Evolutionary conservation across 495 filamentous ascomycete genomes (phyloP), one percentile per base, ranked within the genome.

Genomic region (Aspergillus funiculosus): DNA sequence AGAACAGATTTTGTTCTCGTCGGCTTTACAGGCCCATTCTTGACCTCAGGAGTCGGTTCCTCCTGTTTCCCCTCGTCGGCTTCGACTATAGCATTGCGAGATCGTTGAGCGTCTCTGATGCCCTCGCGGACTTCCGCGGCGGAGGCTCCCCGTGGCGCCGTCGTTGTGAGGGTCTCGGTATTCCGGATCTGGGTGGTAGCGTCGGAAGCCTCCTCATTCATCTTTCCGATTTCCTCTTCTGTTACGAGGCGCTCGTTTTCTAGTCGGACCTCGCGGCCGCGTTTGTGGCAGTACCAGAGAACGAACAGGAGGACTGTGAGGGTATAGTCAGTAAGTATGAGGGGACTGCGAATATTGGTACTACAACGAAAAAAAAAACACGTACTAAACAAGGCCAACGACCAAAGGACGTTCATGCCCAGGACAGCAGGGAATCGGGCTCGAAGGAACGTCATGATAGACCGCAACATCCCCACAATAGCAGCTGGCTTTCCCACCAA

Each of bases 241-340:
- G 70, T 73, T n/a, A 75, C 70, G 8, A 71, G 54, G 6, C 73
- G 72, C 62, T 90, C 87, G 48, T 71, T 77, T 56, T 87, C 87
- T 1, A 95, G 72, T 26, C 92, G 73, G 10, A 80, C 80, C 66
- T 98, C 92, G 11, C 79, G 78, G 26, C 92, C 92, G 10, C 92
- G 80, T 63, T 95, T 95, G 61, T 96, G 86, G 64, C 87, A 96
- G 62, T 98, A 98, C 91, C 91, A 98, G 48, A 97, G 78, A 38
- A 91, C 86, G 59, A 90, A 87, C 22, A 98, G 66, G 9, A 98
- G 71, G 47, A 96, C 86, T 89, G 51, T 6, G n/a, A 10, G 20
- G 21, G 5, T 8, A 4, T 15, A 20, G 20, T 52, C 36, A 47
- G 43, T 36, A 26, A 35, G 20, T 21, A 38, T 11, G 19, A 36